Evolutionary conservation across 2,329 filamentous ascomycete genomes (phyloP).

Genomic region (Fusarium miscanthi): DNA sequence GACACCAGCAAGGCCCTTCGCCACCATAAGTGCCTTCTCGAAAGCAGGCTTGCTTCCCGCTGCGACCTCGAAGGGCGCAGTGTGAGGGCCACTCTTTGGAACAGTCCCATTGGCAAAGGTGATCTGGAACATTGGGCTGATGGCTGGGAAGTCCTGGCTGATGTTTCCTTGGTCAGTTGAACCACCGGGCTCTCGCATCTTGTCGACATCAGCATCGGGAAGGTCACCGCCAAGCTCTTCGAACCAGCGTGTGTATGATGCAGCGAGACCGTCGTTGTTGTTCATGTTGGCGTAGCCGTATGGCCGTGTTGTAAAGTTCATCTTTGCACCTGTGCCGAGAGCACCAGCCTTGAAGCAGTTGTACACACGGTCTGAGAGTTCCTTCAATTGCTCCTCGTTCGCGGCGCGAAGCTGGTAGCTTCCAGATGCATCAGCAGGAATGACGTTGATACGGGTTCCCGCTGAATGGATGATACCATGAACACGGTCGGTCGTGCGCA

Average conservation of each 20-base stretch:
- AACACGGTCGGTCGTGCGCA: slow-evolving; percentile 28
- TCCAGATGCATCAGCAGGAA: slow-evolving; percentile 62
- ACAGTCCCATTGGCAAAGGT: slow-evolving; percentile 38
- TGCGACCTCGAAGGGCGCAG: slow-evolving; percentile 62
- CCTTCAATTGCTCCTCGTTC: slow-evolving; percentile 45
- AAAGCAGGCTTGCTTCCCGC: slow-evolving; percentile 62
- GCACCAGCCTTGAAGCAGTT: slow-evolving; percentile 45
- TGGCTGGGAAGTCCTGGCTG: slow-evolving; percentile 45
- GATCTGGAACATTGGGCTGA: slow-evolving; percentile 45
- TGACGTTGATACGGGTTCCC: slow-evolving; percentile 39
- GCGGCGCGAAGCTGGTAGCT: slow-evolving; percentile 68
- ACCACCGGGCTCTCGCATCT: slow-evolving; percentile 36
- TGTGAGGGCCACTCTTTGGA: slow-evolving; percentile 58
- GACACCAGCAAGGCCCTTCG: slow-evolving; percentile 60
- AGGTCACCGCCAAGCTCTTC: slow-evolving; percentile 39
- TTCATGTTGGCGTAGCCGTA: slow-evolving; percentile 49
- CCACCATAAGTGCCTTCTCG: slow-evolving; percentile 57
- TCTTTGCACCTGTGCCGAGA: slow-evolving; percentile 47
- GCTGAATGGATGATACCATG: slow-evolving; percentile 37
- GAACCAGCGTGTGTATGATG: slow-evolving; percentile 40
- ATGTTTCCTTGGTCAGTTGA: slow-evolving; percentile 48
- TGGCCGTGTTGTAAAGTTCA: slow-evolving; percentile 51
- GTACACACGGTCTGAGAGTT: slow-evolving; percentile 37
- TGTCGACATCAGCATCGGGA: slow-evolving; percentile 42
- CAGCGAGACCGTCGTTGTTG: slow-evolving; percentile 45